Conservation (phyloP, 345 rosid genomes). For the Brassica rapa region DNA sequence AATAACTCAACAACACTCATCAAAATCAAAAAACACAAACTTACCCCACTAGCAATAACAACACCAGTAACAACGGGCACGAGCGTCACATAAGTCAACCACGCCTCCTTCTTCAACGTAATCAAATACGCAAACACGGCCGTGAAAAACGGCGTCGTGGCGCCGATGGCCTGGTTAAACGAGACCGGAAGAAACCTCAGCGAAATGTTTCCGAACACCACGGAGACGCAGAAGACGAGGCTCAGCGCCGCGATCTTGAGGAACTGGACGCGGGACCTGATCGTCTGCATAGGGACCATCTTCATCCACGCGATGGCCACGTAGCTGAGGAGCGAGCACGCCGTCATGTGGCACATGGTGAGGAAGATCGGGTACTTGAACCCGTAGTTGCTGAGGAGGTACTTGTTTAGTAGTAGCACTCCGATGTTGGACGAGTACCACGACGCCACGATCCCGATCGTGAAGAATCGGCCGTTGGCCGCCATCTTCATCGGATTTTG, state of each 20-base stretch:
- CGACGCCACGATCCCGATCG: conserved; percentile 78
- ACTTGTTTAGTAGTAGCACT: conserved; percentile 88
- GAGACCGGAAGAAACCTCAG: conserved; percentile 84
- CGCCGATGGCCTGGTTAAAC: conserved; percentile 94
- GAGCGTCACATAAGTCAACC: conserved; percentile 89
- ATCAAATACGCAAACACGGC: conserved; percentile 94
- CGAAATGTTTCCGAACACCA: conserved; percentile 90
- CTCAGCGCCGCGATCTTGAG: conserved; percentile 88
- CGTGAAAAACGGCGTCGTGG: conserved; percentile 97
- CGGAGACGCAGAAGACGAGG: conserved; percentile 92
- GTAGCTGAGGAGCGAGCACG: conserved; percentile 90
- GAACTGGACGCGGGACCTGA: conserved; percentile 85
- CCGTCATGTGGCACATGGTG: conserved; percentile 99
- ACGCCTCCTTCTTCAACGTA: conserved; percentile 84
- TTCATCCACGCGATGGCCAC: conserved; percentile 93
- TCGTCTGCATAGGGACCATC: conserved; percentile 99
- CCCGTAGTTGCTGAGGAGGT: conserved; percentile 86
- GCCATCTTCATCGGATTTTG: conserved; percentile 51
- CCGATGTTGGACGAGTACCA: conserved; percentile 99
- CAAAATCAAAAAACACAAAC: conserved; percentile 17
- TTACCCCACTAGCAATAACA: conserved; percentile 95
- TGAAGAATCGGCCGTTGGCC: conserved; percentile 57
- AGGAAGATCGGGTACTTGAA: conserved; percentile 99
- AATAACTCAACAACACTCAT: too few relatives aligned
- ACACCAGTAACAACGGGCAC: conserved; percentile 96